Conservation (phyloP, 2,329 filamentous ascomycete species). For the Penicillium sp. region DNA sequence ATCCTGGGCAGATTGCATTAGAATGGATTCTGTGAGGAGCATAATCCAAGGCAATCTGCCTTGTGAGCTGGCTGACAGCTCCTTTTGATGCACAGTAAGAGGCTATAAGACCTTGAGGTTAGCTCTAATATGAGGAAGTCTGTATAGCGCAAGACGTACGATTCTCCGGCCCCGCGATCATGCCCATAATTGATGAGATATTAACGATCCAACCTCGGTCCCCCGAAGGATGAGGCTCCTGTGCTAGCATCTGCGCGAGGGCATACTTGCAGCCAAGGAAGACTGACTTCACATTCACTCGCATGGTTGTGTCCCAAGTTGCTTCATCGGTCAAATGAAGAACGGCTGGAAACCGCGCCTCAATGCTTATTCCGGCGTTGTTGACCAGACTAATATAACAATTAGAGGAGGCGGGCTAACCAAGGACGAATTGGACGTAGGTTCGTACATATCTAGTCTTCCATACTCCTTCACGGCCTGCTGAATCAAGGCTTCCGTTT, state of each 20-base stretch:
- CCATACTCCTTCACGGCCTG: conserved; percentile 40
- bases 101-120: conserved; percentile 6
- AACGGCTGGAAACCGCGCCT: conserved; percentile 32
- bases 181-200: conserved; percentile 34
- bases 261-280: conserved; percentile 48
- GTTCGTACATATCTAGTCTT: conserved; percentile 45
- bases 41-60: conserved; percentile 53
- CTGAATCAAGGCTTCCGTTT: conserved; percentile 42
- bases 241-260: conserved; percentile 41
- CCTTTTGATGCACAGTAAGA: conserved; percentile 54
- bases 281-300: conserved; percentile 43
- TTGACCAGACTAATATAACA: conserved; percentile 35
- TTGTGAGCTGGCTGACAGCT: conserved; percentile 53
- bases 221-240: conserved; percentile 35
- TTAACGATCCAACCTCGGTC: conserved; percentile 42
- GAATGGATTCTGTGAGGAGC: conserved; percentile 52
- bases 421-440: not conserved
- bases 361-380: conserved; percentile 53
- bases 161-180: conserved; percentile 27
- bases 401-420: not conserved
- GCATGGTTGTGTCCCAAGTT: conserved; percentile 47
- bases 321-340: conserved; percentile 52
- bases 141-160: conserved; percentile 11
- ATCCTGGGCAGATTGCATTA: conserved; percentile 59
- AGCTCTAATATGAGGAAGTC: not conserved